phyloP scores from a whole-genome alignment of 805 yeast genomes.

The Candida multigemmis region DNA sequence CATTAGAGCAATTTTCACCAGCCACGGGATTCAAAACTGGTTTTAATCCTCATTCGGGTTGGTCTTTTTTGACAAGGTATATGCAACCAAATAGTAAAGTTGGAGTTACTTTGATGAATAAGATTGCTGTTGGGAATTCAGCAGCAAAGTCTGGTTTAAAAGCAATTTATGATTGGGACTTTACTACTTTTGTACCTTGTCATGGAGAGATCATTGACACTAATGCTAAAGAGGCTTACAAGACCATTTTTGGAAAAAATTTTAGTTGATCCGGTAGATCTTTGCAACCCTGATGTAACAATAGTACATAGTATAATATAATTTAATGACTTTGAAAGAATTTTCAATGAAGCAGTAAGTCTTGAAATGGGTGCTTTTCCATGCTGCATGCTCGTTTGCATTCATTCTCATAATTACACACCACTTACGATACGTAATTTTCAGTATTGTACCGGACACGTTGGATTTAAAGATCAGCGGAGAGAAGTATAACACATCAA shows the following conservation, averaged over 20 bases:
- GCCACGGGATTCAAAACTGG: constrained; percentile 36
- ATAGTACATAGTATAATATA: too few species aligned
- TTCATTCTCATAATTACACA: too few species aligned
- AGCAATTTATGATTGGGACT: constrained; percentile 31
- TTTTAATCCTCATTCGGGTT: constrained; percentile 36
- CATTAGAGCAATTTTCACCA: constrained; percentile 34
- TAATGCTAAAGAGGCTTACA: constrained; percentile 19
- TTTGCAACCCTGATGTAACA: too few species aligned
- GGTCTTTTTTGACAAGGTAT: constrained; percentile 28
- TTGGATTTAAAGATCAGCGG: too few species aligned
- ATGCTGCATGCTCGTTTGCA: too few species aligned
- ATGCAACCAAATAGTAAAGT: constrained; percentile 25
- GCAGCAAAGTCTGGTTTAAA: constrained; percentile 11
- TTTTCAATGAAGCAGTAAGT: too few species aligned
- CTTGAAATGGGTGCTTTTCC: too few species aligned
- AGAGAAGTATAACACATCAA: too few species aligned
- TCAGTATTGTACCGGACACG: too few species aligned
- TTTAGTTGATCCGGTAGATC: too few species aligned
- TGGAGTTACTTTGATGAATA: constrained; percentile 3
- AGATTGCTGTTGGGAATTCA: constrained; percentile 2
- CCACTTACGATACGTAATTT: too few species aligned
- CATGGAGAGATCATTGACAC: constrained; percentile 52
- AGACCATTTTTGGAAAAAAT: constrained; percentile 8
- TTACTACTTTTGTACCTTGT: constrained; percentile 43
- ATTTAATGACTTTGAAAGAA: too few species aligned